phyloP scores from a whole-genome alignment of 169 alveolate species.

The Plasmodium yoelii region DNA sequence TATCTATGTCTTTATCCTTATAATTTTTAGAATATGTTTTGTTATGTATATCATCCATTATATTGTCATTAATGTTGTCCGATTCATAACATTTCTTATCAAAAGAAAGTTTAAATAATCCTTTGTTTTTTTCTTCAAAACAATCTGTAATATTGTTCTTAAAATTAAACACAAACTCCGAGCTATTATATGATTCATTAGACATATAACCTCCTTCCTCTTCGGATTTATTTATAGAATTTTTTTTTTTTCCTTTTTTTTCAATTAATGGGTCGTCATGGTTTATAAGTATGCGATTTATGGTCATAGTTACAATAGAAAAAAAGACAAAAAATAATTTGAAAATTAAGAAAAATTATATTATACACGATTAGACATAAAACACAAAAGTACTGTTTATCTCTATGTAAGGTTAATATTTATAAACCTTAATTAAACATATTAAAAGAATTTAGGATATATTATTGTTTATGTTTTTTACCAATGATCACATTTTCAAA shows the following conservation, averaged over 20 bases:
- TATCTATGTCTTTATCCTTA: not conserved
- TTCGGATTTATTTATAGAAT: conserved; percentile 21
- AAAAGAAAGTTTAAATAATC: conserved; percentile 41
- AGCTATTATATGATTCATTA: conserved; percentile 30
- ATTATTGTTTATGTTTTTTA: not conserved
- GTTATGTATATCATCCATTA: conserved; percentile 4
- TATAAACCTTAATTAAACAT: not conserved
- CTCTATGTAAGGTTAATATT: conserved; percentile 10
- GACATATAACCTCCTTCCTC: conserved; percentile 9
- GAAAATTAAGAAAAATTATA: conserved; percentile 6
- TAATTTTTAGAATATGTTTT: conserved; percentile 7
- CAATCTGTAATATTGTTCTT: conserved; percentile 41
- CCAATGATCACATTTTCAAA: no score
- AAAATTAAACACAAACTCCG: conserved; percentile 56
- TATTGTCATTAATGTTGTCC: conserved; percentile 16
- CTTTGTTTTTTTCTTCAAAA: conserved; percentile 48
- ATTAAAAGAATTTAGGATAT: not conserved
- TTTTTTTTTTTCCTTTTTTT: conserved; percentile 11
- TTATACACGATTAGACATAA: conserved; percentile 18
- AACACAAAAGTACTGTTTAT: conserved; percentile 2
- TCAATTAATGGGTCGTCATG: conserved; percentile 14
- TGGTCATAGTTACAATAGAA: conserved; percentile 17
- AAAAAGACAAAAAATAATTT: not conserved
- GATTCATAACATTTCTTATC: conserved; percentile 20
- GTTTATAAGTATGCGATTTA: conserved; percentile 6